Evolutionary conservation across 495 filamentous ascomycete genomes (phyloP).

Genomic region (Talaromyces stipitatus): DNA sequence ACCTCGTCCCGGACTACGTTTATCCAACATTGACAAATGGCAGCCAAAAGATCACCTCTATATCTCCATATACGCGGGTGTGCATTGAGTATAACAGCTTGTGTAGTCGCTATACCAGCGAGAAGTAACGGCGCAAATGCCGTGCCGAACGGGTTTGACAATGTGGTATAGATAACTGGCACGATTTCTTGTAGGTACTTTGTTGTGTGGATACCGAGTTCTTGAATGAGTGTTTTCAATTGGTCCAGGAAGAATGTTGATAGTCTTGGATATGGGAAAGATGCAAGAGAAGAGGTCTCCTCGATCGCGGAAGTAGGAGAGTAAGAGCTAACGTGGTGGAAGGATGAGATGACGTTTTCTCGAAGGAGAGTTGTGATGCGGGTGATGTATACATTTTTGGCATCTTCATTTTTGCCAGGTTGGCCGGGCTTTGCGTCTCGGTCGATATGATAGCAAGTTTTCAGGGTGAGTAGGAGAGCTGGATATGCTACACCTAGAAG

Average conservation of each 20-base stretch:
- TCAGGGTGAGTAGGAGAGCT: constrained; percentile 52
- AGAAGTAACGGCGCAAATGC: constrained; percentile 47
- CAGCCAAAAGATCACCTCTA: constrained; percentile 62
- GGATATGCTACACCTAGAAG: constrained; percentile 61
- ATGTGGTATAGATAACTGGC: constrained; percentile 55
- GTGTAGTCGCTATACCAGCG: constrained; percentile 44
- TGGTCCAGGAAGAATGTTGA: constrained; percentile 51
- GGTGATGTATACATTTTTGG: constrained; percentile 11
- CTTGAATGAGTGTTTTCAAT: constrained; percentile 42
- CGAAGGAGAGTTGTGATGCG: constrained; percentile 26
- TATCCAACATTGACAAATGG: constrained; percentile 59
- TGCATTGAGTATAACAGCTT: constrained; percentile 54
- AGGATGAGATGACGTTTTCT: constrained; percentile 37
- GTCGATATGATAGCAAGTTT: constrained; percentile 25
- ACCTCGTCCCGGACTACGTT: constrained; percentile 40
- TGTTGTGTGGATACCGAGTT: constrained; percentile 60
- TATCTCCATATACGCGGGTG: constrained; percentile 65
- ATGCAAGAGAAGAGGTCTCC: constrained; percentile 40
- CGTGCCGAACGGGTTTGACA: constrained; percentile 64
- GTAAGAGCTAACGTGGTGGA: constrained; percentile 41
- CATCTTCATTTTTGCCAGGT: neutral
- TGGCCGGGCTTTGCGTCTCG: neutral
- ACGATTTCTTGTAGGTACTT: constrained; percentile 71
- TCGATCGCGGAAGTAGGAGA: constrained; percentile 25
- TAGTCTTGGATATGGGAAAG: constrained; percentile 34